Evolutionary conservation across 345 rosid genomes (phyloP).

Genomic region (Eucalyptus camaldulensis): DNA sequence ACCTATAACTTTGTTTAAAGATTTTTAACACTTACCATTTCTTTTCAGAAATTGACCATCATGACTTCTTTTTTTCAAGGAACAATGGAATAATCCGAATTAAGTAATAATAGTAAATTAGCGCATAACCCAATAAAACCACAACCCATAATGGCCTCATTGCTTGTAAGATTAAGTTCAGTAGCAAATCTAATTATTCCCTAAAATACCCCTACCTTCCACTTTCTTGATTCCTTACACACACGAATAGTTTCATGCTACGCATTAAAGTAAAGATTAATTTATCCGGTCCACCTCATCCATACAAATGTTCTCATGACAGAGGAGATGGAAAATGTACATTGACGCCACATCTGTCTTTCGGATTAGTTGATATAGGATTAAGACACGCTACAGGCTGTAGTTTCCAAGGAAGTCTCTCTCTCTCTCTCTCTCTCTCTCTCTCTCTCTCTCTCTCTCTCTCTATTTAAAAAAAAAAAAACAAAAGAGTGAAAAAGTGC

Average conservation of each 20-base stretch:
- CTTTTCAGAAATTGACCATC: not conserved
- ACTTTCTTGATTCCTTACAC: not conserved
- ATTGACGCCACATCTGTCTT: not conserved
- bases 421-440: too few relatives aligned
- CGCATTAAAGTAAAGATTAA: not conserved
- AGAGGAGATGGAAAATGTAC: not conserved
- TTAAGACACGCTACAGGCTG: too few relatives aligned
- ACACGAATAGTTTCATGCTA: not conserved
- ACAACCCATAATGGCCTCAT: not conserved
- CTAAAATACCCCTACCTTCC: not conserved
- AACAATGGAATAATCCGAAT: not conserved
- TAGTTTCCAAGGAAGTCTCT: too few relatives aligned
- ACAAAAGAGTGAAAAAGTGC: not conserved
- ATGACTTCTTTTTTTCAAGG: not conserved
- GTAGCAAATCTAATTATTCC: not conserved
- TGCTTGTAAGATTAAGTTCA: not conserved
- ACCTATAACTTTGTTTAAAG: too few relatives aligned
- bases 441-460: too few relatives aligned
- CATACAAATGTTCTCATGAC: not conserved
- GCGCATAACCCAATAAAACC: too few relatives aligned
- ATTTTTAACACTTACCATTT: not conserved
- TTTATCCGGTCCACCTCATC: not conserved
- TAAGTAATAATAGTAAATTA: too few relatives aligned
- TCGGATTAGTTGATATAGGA: too few relatives aligned
- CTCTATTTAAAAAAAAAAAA: too few relatives aligned